Conservation (phyloP, 257 asterid genomes). For the Salvia splendens region DNA sequence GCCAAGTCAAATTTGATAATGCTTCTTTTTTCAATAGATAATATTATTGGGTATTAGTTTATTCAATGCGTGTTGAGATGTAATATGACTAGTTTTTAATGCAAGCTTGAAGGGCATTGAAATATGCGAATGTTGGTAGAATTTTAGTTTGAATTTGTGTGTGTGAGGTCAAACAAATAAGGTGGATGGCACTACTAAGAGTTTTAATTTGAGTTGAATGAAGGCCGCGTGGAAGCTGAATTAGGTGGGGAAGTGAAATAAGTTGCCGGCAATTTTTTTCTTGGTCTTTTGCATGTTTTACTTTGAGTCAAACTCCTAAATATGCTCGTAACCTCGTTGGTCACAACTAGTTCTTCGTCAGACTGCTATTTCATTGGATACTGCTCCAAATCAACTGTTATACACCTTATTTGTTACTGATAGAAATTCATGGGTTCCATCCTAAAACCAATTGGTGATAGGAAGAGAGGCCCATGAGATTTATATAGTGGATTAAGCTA, state of each 20-base stretch:
- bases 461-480: no score
- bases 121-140: constrained; percentile 4
- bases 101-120: not conserved
- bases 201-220: not conserved
- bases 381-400: no score
- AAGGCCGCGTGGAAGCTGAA: constrained; percentile 36
- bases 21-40: not conserved
- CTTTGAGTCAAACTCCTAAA: no score
- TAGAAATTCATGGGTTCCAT: no score
- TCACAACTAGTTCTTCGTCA: no score
- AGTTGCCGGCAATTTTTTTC: constrained; percentile 46
- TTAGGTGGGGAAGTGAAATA: constrained; percentile 25
- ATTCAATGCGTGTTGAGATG: not conserved
- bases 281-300: constrained; percentile 8
- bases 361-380: no score
- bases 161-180: constrained; percentile 1
- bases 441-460: no score
- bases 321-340: no score
- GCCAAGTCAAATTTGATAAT: constrained; percentile 42
- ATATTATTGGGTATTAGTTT: not conserved
- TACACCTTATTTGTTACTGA: no score
- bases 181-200: not conserved
- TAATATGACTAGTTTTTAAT: not conserved
- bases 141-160: not conserved
- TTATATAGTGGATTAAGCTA: no score